Base-by-base conservation (phyloP, 345 rosid genomes). In the Alliaria petiolata region DNA sequence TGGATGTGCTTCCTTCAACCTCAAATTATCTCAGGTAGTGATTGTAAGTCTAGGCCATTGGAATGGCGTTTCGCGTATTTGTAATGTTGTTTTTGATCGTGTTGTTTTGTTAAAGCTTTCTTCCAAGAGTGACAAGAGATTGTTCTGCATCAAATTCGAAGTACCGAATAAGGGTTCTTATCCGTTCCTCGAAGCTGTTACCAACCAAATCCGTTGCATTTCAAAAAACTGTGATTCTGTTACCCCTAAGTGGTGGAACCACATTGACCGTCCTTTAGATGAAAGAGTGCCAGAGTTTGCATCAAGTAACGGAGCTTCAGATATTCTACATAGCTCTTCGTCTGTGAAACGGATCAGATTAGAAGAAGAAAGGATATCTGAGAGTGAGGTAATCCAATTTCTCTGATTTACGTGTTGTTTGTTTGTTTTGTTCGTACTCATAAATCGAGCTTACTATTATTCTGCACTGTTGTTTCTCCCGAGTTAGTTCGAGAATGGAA, bases 1-100 rank as follows among this genome's bases (percentile, higher is more conserved):
- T 6, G 96, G 98, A 36, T 82, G 81, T n/a, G 88, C 92, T 51
- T 85, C 96, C 70, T 87, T 92, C 66, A 87, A 85, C 79, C 86
- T 92, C 69, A 89, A 87, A 76, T 86, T 89, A 66, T 86, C 96
- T 72, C 90, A 89, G 98, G 96, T 89, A 47, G 12, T 52, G 42
- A 25, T 47, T 13, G 39, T 44, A 52, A 35, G 17, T 61, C 19
- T 38, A 28, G 43, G 60, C 66, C 61, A 30, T 47, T 43, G 17
- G 10, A 55, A 40, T 4, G 3, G 46, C 10, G 28, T 56, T 60
- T 35, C 8, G 26, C 38, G 61, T n/a, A n/a, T 40, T 35, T 35
- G 30, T 56, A 31, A 31, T 31, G 8, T 54, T 25, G 19, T 56
- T 51, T 52, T 16, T 55, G n/a, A 34, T 10, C 59, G 38, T 53